A percentile compares a stretch with the other conserved stretches of the same genome.
Evolutionary conservation across 352 stramenopile species (phyloP).

Genomic region (Phytophthora melonis): DNA sequence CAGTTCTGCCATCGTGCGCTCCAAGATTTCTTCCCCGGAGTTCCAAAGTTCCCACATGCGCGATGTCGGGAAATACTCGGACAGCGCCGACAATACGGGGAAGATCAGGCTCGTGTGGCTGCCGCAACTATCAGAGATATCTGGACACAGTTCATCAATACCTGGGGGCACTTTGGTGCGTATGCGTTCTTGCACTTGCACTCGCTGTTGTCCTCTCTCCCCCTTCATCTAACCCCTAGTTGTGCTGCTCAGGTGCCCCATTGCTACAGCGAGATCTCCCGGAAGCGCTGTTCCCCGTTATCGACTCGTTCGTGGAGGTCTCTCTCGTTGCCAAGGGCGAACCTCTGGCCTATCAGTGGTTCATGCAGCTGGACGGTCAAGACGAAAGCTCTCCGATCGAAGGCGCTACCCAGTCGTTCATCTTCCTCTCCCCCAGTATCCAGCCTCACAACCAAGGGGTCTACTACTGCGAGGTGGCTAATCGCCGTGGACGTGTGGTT

Average conservation of each 20-base stretch:
- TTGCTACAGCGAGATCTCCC: slow-evolving; percentile 61
- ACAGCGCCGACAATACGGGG: slow-evolving; percentile 1
- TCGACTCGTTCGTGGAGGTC: slow-evolving; percentile 66
- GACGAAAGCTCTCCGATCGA: slow-evolving; percentile 39
- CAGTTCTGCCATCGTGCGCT: slow-evolving; percentile 60
- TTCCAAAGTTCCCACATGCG: slow-evolving; percentile 69
- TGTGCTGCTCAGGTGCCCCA: slow-evolving; percentile 37
- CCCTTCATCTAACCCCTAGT: background rate
- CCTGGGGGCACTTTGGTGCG: slow-evolving; percentile 77
- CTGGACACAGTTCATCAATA: slow-evolving; percentile 65
- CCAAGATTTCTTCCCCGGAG: slow-evolving; percentile 63
- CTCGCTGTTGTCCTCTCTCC: no score
- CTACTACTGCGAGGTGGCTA: slow-evolving; percentile 71
- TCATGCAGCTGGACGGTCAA: slow-evolving; percentile 26
- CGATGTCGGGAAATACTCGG: slow-evolving; percentile 41
- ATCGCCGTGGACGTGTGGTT: slow-evolving; percentile 50
- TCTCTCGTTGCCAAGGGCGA: slow-evolving; percentile 67
- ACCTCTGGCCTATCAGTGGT: slow-evolving; percentile 80
- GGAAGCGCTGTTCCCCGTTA: slow-evolving; percentile 32
- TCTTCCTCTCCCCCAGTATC: slow-evolving; percentile 64
- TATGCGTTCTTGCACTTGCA: no score
- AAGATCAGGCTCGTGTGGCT: slow-evolving; percentile 16
- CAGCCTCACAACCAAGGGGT: slow-evolving; percentile 63
- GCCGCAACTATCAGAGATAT: slow-evolving; percentile 39
- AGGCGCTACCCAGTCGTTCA: slow-evolving; percentile 50